Conservation (phyloP, 2,329 filamentous ascomycete species). For the Cercospora berteroae region DNA sequence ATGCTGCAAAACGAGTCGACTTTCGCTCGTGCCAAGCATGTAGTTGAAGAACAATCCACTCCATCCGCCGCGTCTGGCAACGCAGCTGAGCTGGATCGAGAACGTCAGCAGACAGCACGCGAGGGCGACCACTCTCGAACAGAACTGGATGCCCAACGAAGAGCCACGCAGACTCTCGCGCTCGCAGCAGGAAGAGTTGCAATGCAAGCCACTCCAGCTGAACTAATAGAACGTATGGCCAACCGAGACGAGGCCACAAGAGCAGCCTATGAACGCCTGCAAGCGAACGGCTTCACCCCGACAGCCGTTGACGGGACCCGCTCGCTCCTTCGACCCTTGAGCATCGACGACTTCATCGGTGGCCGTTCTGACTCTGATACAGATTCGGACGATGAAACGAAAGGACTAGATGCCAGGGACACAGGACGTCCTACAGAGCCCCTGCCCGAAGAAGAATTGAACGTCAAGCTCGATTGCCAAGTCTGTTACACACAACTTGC, state of each 20-base stretch:
- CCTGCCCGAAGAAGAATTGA: constrained; percentile 51
- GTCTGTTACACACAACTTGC: constrained; percentile 55
- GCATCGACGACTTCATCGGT: constrained; percentile 14
- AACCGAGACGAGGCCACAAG: constrained; percentile 30
- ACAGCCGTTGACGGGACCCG: background rate
- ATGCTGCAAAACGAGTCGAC: constrained; percentile 29
- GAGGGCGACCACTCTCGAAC: constrained; percentile 32
- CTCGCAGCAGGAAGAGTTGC: constrained; percentile 33
- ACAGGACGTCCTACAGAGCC: constrained; percentile 47
- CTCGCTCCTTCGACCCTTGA: background rate
- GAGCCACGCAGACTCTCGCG: constrained; percentile 28
- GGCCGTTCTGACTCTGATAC: constrained; percentile 21
- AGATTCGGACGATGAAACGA: constrained; percentile 28
- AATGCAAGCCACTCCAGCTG: constrained; percentile 28
- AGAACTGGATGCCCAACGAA: constrained; percentile 33
- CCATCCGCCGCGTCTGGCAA: background rate
- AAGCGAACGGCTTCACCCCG: constrained; percentile 22
- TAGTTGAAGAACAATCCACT: constrained; percentile 22
- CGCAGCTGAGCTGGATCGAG: constrained; percentile 12
- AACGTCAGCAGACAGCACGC: constrained; percentile 26
- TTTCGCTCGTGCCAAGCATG: constrained; percentile 17
- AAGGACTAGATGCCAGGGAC: constrained; percentile 48
- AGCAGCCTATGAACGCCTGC: constrained; percentile 30
- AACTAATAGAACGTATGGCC: constrained; percentile 29
- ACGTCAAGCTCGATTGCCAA: constrained; percentile 51